These are phyloP conservation scores for Candida vaughaniae DNA, from an alignment of 805 yeast species.

Conservation along the genomic window DNA sequence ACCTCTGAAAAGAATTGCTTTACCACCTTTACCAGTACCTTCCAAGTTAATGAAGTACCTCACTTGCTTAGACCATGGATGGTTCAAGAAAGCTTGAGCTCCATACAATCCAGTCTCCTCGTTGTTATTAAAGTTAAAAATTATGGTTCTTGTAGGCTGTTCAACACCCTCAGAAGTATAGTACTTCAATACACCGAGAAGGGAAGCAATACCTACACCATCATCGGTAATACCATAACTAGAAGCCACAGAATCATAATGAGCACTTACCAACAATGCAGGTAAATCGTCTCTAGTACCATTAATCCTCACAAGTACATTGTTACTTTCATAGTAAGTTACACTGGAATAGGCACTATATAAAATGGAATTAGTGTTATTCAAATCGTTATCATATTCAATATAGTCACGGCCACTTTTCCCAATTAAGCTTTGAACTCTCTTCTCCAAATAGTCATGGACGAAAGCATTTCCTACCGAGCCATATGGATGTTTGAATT, in stretches of 20 bases:
- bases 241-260: conserved; percentile 86
- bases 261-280: conserved; percentile 78
- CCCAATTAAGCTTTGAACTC: conserved; percentile 37
- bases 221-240: conserved; percentile 89
- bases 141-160: conserved; percentile 68
- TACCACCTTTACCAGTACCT: conserved; percentile 92
- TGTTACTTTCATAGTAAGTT: conserved; percentile 79
- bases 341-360: conserved; percentile 53
- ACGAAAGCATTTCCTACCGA: conserved; percentile 75
- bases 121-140: conserved; percentile 84
- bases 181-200: conserved; percentile 66
- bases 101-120: conserved; percentile 90
- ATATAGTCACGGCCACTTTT: conserved; percentile 23
- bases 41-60: conserved; percentile 76
- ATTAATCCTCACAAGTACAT: conserved; percentile 70
- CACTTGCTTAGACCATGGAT: conserved; percentile 67
- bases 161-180: conserved; percentile 25
- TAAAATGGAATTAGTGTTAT: conserved; percentile 45
- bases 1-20: conserved; percentile 79
- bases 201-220: conserved; percentile 82
- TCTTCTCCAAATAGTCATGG: conserved; percentile 58
- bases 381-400: conserved; percentile 41
- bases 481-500: conserved; percentile 72
- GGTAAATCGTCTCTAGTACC: conserved; percentile 60
- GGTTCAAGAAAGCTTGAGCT: conserved; percentile 68